Evolutionary conservation across 257 asterid species (phyloP), one percentile per base, ranked within the genome.

Genomic region (Lavandula angustifolia): DNA sequence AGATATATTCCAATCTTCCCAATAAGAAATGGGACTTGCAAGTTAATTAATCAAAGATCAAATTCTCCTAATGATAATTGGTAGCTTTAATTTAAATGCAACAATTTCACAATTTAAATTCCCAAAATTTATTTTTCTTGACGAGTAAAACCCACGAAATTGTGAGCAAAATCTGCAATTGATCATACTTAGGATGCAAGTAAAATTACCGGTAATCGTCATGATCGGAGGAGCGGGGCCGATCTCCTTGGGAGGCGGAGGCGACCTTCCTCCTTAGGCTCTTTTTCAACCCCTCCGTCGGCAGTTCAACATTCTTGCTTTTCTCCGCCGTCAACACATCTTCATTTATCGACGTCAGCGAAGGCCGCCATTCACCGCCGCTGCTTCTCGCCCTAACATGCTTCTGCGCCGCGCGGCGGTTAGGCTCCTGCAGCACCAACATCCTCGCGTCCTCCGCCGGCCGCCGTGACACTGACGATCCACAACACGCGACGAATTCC

Each of bases 401-500:
- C 83, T 73, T 82, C 75, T 74, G 69, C 68, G 78, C 59, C 33
- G 52, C 46, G 18, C 56, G 72, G 17, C 70, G 75, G 29, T 60
- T 62, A 9, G 67, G 55, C 68, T 73, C 64, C 73, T 72, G 32
- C 16, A 43, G 51, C 67, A 67, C 82, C 69, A 85, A 62, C 54
- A 71, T 48, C n/a, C 63, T 74, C 8, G 76, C 44, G 70, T 83
- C 82, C 51, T 78, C 89, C 68, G 78, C 62, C 16, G 46, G 63
- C 52, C 5, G 63, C 10, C 37, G 66, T 5, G 68, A 18, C 47
- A 73, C 55, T 47, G 69, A 27, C 9, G 88, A 69, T 12, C 84
- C 82, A 49, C 79, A 82, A 51, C 85, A 81, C 6, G 78, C 53
- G 40, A 86, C 77, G 52, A 78, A 72, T 70, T 82, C 86, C 51